Evolutionary conservation across 441 rosid species (phyloP), one percentile per base, ranked within the genome.

Genomic region (Rhodomyrtus psidioides): DNA sequence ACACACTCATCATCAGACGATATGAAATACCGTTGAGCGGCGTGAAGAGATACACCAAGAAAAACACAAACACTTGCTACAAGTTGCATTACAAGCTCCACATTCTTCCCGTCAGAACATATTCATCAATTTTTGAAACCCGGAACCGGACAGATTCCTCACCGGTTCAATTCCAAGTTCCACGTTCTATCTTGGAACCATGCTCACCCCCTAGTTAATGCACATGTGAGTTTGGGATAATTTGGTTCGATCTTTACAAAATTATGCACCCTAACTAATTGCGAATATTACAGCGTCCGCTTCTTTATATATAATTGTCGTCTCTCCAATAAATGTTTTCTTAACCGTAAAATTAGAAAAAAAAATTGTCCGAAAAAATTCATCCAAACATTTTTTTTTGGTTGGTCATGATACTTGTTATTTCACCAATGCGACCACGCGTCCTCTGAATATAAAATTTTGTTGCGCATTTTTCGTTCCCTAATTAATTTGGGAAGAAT

Each of bases 241-340:
- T 3, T 21, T 21, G 6, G 23, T 21, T 70, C 1, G 2, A 21
- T 34, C 39, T 70, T 70, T 9, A 10, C 16, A 21, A 39, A 34
- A 21, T 34, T 70, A 34, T 1, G 14, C n/a, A 70, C 21, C 9
- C 79, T 70, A 10, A 70, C 15, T 34, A 21, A 21, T 70, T 21
- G 49, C 0, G 5, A 70, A 39, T 70, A 6, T 39, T 39, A 21
- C 0, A 3, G 1, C 13, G 0, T 21, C 4, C n/a, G 0, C 23
- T 34, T 39, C 13, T 70, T 34, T 34, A 6, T 34, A 21, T 10
- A 65, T 8, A 34, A 23, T 10, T 9, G 8, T 10, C 15, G 6
- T 19, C n/a, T 12, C 26, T 12, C 23, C 16, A 2, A 12, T 39
- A 21, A 39, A 39, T 8, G 2, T 21, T 70, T 34, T 6, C 6